Base-by-base conservation (phyloP, 345 rosid genomes). In the Carallia pectinifolia region DNA sequence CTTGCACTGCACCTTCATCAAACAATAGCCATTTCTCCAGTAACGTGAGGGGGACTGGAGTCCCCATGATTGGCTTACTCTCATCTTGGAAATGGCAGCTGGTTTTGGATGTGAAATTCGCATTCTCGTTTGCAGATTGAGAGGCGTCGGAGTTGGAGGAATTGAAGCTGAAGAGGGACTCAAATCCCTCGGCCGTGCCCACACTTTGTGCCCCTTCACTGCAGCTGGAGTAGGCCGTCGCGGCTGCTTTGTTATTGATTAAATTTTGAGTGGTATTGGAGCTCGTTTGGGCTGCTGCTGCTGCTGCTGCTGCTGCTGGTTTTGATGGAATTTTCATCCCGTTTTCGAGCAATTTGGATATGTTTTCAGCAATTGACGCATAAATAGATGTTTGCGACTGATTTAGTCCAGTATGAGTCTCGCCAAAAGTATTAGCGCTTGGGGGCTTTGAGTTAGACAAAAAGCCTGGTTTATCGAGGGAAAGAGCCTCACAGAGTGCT, bases 401-500 rank as follows among this genome's bases (percentile, higher is more conserved):
- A 40, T 69, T 67, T 44, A 76, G 36, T 19, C 7, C 59, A 8
- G 13, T 53, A 19, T 19, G 2, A 34, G 13, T 10, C n/a, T 61
- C 15, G 19, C 23, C 50, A 44, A 12, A 18, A 19, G 33, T 7
- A 33, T n/a, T 29, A 13, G 62, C 70, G 15, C 10, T 27, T 19
- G 68, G 61, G 16, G 67, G 66, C 34, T 79, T 77, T 38, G 70
- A 58, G 30, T 71, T 37, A 38, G 73, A 7, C 6, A 66, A 70
- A 71, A 68, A 18, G 70, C 39, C 67, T 69, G 85, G 44, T 71
- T 83, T 85, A 8, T 79, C 77, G 58, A 86, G 89, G 27, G 96
- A 93, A 52, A 93, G 63, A 53, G 98, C 96, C 40, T 88, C 93
- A 58, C 77, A 74, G 1, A 93, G 87, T 36, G 97, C 98, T 78